Evolutionary conservation across 306 rosid genomes (phyloP).

Genomic region (Ziziphus jujuba): DNA sequence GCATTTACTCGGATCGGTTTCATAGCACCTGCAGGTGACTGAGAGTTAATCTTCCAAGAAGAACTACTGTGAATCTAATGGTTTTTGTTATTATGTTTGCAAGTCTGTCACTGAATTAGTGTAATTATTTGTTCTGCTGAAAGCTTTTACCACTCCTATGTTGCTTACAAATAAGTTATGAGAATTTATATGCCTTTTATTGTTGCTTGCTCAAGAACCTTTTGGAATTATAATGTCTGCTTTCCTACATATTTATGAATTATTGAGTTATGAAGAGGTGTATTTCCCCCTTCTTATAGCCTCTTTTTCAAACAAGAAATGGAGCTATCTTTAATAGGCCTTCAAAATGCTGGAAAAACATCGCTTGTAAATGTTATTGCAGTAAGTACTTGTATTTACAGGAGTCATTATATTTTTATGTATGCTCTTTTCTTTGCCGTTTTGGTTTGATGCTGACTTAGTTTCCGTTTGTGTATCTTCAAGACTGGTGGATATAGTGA

Average conservation of each 20-base stretch:
- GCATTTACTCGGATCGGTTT: background rate
- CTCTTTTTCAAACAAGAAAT: conserved; percentile 76
- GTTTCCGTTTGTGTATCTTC: conserved; percentile 16
- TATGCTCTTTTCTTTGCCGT: background rate
- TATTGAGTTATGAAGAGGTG: too few species aligned
- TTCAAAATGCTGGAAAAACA: conserved; percentile 78
- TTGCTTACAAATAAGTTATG: background rate
- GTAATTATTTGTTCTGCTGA: background rate
- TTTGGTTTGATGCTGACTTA: conserved; percentile 18
- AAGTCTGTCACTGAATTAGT: background rate
- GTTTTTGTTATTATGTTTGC: background rate
- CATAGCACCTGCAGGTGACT: background rate
- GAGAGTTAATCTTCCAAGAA: background rate
- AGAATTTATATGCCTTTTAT: background rate
- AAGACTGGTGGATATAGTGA: conserved; percentile 70
- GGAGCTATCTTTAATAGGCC: conserved; percentile 71
- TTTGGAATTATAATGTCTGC: background rate
- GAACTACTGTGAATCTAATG: background rate
- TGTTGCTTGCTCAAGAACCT: background rate
- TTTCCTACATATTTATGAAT: background rate
- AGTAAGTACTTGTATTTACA: conserved; percentile 36
- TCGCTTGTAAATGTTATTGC: conserved; percentile 73
- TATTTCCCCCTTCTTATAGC: conserved; percentile 16
- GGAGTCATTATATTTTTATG: background rate
- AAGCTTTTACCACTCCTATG: too few species aligned